Evolutionary conservation across 495 filamentous ascomycete species (phyloP).

Genomic region (Diplogelasinospora grovesii): DNA sequence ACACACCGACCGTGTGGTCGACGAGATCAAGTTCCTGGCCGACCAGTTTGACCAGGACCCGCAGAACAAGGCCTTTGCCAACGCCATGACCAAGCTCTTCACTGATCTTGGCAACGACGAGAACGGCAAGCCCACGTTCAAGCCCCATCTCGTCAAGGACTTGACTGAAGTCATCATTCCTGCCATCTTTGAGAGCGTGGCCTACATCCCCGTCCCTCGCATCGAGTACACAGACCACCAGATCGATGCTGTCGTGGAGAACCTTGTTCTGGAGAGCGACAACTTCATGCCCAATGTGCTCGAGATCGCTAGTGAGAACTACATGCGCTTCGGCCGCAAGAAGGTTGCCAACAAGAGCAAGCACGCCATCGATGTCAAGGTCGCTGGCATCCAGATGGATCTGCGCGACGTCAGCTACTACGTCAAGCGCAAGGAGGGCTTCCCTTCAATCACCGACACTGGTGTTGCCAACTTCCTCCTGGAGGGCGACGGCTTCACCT

Average conservation of each 20-base stretch:
- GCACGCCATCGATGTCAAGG: conserved; percentile 76
- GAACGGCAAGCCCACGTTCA: conserved; percentile 80
- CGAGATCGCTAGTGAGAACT: conserved; percentile 88
- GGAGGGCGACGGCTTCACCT: conserved; percentile 79
- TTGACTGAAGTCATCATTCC: conserved; percentile 82
- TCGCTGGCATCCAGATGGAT: conserved; percentile 86
- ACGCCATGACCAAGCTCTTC: conserved; percentile 78
- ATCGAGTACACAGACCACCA: conserved; percentile 86
- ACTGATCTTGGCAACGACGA: conserved; percentile 72
- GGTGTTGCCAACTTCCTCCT: conserved; percentile 89
- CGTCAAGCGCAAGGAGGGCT: conserved; percentile 91
- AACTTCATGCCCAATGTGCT: conserved; percentile 95
- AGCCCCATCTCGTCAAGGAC: conserved; percentile 86
- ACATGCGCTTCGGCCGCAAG: conserved; percentile 93
- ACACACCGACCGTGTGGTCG: conserved; percentile 80
- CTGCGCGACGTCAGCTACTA: conserved; percentile 88
- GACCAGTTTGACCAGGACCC: conserved; percentile 85
- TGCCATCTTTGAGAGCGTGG: conserved; percentile 73
- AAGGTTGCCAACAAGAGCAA: conserved; percentile 61
- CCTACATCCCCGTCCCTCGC: conserved; percentile 88
- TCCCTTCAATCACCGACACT: conserved; percentile 81
- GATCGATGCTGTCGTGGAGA: conserved; percentile 87
- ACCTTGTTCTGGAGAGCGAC: conserved; percentile 90
- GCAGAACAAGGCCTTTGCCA: conserved; percentile 72
- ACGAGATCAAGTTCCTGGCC: conserved; percentile 84